These are phyloP conservation scores for Canavalia ensiformis DNA, from an alignment of 306 rosid genomes.

Conservation along the genomic window DNA sequence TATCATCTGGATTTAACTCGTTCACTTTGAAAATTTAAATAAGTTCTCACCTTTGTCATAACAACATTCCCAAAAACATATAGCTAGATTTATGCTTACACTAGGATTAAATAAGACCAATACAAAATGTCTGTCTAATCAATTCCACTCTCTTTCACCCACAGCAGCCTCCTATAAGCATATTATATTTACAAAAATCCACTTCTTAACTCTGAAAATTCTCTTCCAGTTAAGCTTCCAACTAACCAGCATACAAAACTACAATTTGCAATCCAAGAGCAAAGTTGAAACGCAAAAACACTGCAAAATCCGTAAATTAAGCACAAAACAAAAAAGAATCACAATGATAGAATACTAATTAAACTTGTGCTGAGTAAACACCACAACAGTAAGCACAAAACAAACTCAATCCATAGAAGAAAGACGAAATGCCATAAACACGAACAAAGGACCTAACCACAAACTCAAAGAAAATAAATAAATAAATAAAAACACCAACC, in stretches of 20 bases:
- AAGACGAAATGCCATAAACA: neutral
- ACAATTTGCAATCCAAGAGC: conserved; percentile 35
- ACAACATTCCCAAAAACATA: neutral
- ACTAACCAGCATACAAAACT: conserved; percentile 35
- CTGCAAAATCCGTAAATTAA: conserved; percentile 32
- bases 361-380: conserved; percentile 17
- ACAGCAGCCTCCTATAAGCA: conserved; percentile 21
- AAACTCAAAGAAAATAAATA: neutral
- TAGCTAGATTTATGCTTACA: neutral
- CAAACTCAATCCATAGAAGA: conserved; percentile 32
- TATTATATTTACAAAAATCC: neutral
- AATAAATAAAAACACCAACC: conserved; percentile 66
- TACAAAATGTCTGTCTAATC: conserved; percentile 24
- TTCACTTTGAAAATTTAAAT: conserved; percentile 14
- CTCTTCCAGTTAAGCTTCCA: conserved; percentile 12
- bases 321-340: conserved; percentile 33
- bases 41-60: conserved; percentile 8
- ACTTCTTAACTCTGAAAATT: conserved; percentile 34
- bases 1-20: conserved; percentile 27
- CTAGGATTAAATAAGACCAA: conserved; percentile 1
- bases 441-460: conserved; percentile 31
- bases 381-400: conserved; percentile 16
- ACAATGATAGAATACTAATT: conserved; percentile 12
- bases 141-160: conserved; percentile 35
- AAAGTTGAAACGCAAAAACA: conserved; percentile 24